Percentiles rank a stretch among this genome's conserved stretches.
These are phyloP conservation scores for Coniochaeta sp. DNA, from an alignment of 2,329 filamentous ascomycete genomes.

Conservation along the genomic window DNA sequence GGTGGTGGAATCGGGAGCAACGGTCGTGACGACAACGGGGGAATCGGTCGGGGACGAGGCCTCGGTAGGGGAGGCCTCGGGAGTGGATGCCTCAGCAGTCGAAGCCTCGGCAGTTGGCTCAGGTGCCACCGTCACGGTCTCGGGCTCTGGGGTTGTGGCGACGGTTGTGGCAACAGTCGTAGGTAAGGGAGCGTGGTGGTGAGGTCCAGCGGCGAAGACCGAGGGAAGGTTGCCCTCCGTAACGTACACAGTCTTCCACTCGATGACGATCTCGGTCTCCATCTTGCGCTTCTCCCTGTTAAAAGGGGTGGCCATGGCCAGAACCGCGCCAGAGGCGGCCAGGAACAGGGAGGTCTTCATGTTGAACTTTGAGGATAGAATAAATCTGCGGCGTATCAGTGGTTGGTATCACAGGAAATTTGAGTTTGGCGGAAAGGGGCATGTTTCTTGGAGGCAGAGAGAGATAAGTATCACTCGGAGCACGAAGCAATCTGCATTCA, in stretches of 20 bases:
- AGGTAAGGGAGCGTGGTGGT: conserved; percentile 8
- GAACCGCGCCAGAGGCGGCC: conserved; percentile 34
- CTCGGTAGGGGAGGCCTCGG: too few species aligned
- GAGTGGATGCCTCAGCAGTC: too few species aligned
- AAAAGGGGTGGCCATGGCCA: conserved; percentile 38
- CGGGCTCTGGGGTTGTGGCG: background rate
- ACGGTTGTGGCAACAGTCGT: background rate
- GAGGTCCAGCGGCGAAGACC: conserved; percentile 8
- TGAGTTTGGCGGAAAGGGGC: background rate
- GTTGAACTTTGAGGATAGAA: conserved; percentile 15
- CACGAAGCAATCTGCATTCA: background rate
- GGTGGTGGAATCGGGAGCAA: background rate
- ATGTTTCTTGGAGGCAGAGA: background rate
- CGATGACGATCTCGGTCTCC: conserved; percentile 31
- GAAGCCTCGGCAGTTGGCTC: conserved; percentile 5
- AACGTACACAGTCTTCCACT: conserved; percentile 39
- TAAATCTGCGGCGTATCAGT: background rate
- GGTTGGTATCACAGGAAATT: background rate
- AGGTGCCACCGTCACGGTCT: background rate
- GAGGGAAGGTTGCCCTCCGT: conserved; percentile 9
- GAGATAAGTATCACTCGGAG: background rate
- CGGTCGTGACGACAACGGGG: background rate
- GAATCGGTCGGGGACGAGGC: too few species aligned
- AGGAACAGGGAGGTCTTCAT: conserved; percentile 45
- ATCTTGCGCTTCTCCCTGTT: conserved; percentile 27